Evolutionary conservation across 441 rosid genomes (phyloP).

Genomic region (Hura crepitans): DNA sequence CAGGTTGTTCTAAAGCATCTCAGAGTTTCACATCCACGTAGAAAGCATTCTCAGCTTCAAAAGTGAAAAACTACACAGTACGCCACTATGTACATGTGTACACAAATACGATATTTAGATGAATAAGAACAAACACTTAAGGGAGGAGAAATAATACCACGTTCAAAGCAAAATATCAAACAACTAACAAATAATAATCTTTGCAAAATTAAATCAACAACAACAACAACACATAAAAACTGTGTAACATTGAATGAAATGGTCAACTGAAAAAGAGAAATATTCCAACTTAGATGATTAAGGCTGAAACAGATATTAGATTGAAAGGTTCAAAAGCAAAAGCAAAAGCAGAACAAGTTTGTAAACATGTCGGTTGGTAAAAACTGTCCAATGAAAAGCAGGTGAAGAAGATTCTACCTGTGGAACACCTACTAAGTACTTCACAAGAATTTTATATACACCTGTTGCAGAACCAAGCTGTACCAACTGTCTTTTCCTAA

Average conservation of each 20-base stretch:
- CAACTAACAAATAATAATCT: background rate
- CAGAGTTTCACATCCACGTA: background rate
- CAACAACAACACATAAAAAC: background rate
- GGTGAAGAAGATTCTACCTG: slow-evolving; percentile 43
- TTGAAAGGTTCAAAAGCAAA: background rate
- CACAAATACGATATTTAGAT: background rate
- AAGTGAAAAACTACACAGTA: background rate
- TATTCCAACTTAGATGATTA: background rate
- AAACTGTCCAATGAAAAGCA: background rate
- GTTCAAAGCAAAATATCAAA: background rate
- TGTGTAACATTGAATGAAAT: background rate
- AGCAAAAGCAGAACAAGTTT: background rate
- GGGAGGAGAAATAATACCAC: background rate
- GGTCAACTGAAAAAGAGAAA: background rate
- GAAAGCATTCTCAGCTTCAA: background rate
- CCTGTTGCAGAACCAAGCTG: slow-evolving; percentile 98
- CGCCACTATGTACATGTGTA: background rate
- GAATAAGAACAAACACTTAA: background rate
- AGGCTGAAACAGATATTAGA: background rate
- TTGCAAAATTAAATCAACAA: background rate
- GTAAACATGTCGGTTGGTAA: slow-evolving; percentile 2
- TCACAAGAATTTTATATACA: slow-evolving; percentile 93
- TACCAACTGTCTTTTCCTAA: slow-evolving; percentile 89
- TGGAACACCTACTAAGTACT: slow-evolving; percentile 98
- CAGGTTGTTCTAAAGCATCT: slow-evolving; percentile 11